These are phyloP conservation scores for Cystobasidium tubakii DNA, from an alignment of 768 basidiomycete species.

Conservation along the genomic window DNA sequence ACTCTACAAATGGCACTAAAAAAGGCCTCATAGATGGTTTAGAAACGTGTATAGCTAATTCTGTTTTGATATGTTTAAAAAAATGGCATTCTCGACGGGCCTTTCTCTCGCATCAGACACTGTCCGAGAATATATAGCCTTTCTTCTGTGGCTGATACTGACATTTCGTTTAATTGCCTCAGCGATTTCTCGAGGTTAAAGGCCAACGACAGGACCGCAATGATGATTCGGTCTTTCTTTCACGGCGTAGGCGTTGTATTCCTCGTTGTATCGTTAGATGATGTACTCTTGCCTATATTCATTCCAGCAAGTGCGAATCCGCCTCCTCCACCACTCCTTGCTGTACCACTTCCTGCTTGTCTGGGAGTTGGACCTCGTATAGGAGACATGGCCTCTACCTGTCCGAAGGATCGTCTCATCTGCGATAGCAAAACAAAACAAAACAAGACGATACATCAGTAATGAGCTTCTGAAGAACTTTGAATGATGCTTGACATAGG, in stretches of 20 bases:
- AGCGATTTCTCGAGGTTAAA: too few relatives aligned
- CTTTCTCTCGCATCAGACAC: too few relatives aligned
- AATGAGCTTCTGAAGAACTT: not conserved
- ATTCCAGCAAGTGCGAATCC: constrained; percentile 33
- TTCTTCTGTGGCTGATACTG: too few relatives aligned
- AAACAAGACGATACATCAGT: not conserved
- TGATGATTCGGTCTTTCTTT: not conserved
- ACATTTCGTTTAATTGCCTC: too few relatives aligned
- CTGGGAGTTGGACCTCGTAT: not conserved
- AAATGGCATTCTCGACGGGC: too few relatives aligned
- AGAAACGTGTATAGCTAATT: too few relatives aligned
- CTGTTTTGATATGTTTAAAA: too few relatives aligned
- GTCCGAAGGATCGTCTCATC: constrained; percentile 1
- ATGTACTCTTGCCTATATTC: not conserved
- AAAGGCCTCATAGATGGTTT: too few relatives aligned
- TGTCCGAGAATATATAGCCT: too few relatives aligned
- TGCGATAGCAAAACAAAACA: not conserved
- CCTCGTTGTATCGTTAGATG: not conserved
- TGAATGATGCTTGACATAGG: not conserved
- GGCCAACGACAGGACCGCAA: too few relatives aligned
- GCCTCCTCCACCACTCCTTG: not conserved
- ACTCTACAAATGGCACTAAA: too few relatives aligned
- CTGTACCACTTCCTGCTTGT: not conserved
- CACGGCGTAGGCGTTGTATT: not conserved
- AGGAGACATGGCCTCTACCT: not conserved